Evolutionary conservation across 169 alveolate species (phyloP), one percentile per base, ranked within the genome.

Genomic region (Plasmodium inui): DNA sequence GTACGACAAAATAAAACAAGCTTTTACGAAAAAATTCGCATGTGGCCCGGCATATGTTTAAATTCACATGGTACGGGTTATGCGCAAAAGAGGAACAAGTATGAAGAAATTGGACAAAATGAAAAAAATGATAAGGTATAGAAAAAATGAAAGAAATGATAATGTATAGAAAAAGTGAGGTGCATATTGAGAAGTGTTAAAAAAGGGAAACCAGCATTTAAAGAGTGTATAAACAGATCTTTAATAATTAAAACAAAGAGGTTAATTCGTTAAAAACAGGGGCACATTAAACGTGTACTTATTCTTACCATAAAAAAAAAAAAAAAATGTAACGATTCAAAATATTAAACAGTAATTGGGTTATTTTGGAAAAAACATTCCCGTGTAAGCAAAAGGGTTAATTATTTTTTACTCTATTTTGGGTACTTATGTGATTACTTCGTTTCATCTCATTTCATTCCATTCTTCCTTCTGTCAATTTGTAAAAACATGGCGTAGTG

Each of bases 231-330:
- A 82, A 55, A 53, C 8, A 22, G 28, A 82, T 53, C 41, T 82
- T 82, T 19, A 82, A 82, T 28, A 82, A 82, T 82, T 82, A 57
- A 57, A 82, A 55, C 90, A 55, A 82, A 57, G 70, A 30, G 19
- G 72, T 41, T 39, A 22, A 79, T 79, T 82, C 61, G 39, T 55
- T 82, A 37, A 71, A 39, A 50, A 83, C 70, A 26, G 61, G 34
- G 34, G 53, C 41, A 70, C 50, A 70, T 14, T 14, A 32, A 28
- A 53, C 41, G 44, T 28, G 72, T 53, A 82, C 26, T 17, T 30
- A 53, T 32, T 26, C 55, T 32, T 70, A 28, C 17, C 22, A 67
- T 19, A 57, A 57, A 57, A 57, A 67, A 67, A 67, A 67, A 22
- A 55, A 82, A 22, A 82, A 57, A 82, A 14, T 55, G 67, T 12